phyloP scores from a whole-genome alignment of 495 filamentous ascomycete genomes.

The Talaromyces trachyspermus region DNA sequence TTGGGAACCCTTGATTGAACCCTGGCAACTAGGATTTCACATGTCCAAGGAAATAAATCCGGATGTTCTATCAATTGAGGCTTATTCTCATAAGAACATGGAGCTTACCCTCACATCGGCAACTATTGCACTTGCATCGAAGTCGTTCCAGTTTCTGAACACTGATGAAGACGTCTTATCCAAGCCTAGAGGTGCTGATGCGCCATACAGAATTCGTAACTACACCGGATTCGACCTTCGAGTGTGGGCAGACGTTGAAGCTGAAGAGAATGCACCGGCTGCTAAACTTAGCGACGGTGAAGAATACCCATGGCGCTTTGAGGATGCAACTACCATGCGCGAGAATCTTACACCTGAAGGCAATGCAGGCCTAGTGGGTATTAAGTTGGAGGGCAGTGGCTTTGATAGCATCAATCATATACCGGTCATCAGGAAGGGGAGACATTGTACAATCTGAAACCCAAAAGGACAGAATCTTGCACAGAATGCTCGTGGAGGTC shows the following conservation, averaged over 20 bases:
- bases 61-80: conserved; percentile 71
- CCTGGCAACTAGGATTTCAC: conserved; percentile 89
- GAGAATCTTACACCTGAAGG: conserved; percentile 83
- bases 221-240: conserved; percentile 88
- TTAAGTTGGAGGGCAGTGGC: conserved; percentile 84
- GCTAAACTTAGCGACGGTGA: conserved; percentile 85
- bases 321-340: conserved; percentile 88
- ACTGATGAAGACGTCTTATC: conserved; percentile 88
- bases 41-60: conserved; percentile 71
- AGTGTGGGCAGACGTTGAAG: conserved; percentile 68
- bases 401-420: conserved; percentile 87
- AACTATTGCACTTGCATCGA: conserved; percentile 85
- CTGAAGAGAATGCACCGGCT: conserved; percentile 54
- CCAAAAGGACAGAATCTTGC: conserved; percentile 77
- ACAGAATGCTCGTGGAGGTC: conserved; percentile 87
- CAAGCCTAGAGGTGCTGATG: conserved; percentile 85
- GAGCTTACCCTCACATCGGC: conserved; percentile 91
- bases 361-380: conserved; percentile 64
- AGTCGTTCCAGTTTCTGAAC: conserved; percentile 83
- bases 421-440: conserved; percentile 89
- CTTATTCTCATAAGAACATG: conserved; percentile 80
- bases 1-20: conserved; percentile 95
- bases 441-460: conserved; percentile 73
- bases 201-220: conserved; percentile 88
- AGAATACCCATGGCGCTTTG: conserved; percentile 91